A percentile compares a stretch with the other conserved stretches of the same genome.
Conservation (phyloP, 805 yeast genomes). For the Teunomyces aglyptinius region DNA sequence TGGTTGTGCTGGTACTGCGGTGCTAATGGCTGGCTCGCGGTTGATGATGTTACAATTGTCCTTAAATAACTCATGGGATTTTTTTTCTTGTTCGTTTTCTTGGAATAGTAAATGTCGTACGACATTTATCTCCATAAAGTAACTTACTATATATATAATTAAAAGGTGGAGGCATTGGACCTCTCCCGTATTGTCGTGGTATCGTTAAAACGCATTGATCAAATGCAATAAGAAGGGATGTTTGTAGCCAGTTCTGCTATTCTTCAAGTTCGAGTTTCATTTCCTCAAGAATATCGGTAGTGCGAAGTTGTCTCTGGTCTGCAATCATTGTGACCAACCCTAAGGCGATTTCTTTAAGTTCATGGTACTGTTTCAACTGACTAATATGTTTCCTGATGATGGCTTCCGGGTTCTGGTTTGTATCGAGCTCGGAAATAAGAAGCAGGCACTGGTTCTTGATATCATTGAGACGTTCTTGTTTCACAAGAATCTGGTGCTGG, state of each 20-base stretch:
- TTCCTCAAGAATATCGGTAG: constrained; percentile 51
- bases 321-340: constrained; percentile 59
- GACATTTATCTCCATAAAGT: not conserved
- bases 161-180: too few species aligned
- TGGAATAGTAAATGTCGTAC: not conserved
- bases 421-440: constrained; percentile 31
- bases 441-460: constrained; percentile 32
- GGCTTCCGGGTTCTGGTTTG: constrained; percentile 36
- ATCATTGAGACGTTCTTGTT: constrained; percentile 24
- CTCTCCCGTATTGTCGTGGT: too few species aligned
- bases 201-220: constrained; percentile 6
- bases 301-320: constrained; percentile 48
- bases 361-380: constrained; percentile 57
- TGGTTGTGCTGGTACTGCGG: not conserved
- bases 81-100: not conserved
- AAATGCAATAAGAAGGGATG: too few species aligned
- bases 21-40: not conserved
- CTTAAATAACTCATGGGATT: too few species aligned
- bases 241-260: not conserved
- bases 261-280: constrained; percentile 34
- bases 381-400: constrained; percentile 52
- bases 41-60: not conserved
- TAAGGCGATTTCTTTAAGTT: constrained; percentile 59
- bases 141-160: not conserved
- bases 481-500: constrained; percentile 7